A percentile compares a stretch with the other conserved stretches of the same genome.
These are phyloP conservation scores for Irpex rosettiformis DNA, from an alignment of 1,284 basidiomycete genomes.

Conservation along the genomic window DNA sequence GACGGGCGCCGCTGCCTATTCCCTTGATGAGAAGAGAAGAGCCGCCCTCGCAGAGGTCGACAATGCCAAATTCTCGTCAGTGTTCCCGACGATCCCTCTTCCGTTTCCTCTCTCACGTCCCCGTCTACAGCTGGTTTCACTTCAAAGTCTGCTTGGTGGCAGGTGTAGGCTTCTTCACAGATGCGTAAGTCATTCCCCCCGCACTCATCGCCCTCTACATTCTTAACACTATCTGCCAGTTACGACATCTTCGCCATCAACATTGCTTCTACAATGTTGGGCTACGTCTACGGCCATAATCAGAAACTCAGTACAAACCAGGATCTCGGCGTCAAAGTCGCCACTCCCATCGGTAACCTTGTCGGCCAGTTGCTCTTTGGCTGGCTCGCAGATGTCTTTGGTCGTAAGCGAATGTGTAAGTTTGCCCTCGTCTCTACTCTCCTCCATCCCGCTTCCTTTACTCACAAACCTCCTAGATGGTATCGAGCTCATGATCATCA, in stretches of 20 bases:
- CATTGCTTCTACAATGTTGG: slow-evolving; percentile 53
- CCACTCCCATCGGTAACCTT: slow-evolving; percentile 48
- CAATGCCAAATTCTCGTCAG: slow-evolving; percentile 49
- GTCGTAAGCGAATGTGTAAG: slow-evolving; percentile 71
- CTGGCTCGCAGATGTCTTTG: slow-evolving; percentile 67
- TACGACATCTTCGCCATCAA: slow-evolving; percentile 53
- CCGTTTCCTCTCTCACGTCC: slow-evolving; percentile 12
- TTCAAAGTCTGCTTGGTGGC: slow-evolving; percentile 73
- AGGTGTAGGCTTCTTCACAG: slow-evolving; percentile 83
- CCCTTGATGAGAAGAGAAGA: slow-evolving; percentile 37
- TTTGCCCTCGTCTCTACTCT: slow-evolving; percentile 18
- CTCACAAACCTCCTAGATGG: slow-evolving; percentile 46
- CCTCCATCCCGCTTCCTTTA: slow-evolving; percentile 19
- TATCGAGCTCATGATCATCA: slow-evolving; percentile 69
- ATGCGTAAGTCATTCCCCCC: slow-evolving; percentile 49
- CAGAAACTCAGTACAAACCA: slow-evolving; percentile 44
- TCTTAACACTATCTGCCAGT: slow-evolving; percentile 19
- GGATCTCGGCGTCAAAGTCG: slow-evolving; percentile 64
- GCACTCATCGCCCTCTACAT: neutral
- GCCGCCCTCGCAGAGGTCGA: slow-evolving; percentile 53
- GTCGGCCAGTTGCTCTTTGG: slow-evolving; percentile 65
- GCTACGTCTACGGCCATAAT: slow-evolving; percentile 47
- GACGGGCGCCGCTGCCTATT: slow-evolving; percentile 6
- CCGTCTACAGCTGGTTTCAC: slow-evolving; percentile 43
- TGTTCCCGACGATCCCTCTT: slow-evolving; percentile 15